Conservation (phyloP, 2,329 filamentous ascomycete species). For the Phoma sp. region DNA sequence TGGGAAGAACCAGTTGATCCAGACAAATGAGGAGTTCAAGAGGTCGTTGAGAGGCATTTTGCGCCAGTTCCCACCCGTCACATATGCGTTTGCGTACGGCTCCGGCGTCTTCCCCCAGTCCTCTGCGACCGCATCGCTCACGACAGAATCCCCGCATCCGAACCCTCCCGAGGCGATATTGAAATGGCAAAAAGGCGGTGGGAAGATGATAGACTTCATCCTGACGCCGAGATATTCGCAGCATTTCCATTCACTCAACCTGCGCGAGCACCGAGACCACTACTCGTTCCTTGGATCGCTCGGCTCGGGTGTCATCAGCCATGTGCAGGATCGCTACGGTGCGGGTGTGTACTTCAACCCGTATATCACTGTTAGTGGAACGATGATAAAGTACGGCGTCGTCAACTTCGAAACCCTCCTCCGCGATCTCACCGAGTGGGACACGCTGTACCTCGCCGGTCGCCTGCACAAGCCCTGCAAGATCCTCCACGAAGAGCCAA, state of each 20-base stretch:
- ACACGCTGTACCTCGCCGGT: slow-evolving; percentile 94
- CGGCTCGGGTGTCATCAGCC: slow-evolving; percentile 83
- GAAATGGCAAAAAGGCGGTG: slow-evolving; percentile 83
- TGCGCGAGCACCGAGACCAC: slow-evolving; percentile 86
- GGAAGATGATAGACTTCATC: slow-evolving; percentile 99
- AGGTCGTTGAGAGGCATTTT: slow-evolving; percentile 85
- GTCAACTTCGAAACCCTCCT: slow-evolving; percentile 92
- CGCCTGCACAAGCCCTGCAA: slow-evolving; percentile 97
- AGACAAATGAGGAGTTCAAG: slow-evolving; percentile 93
- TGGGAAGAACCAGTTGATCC: slow-evolving; percentile 93
- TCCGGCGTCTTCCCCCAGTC: slow-evolving; percentile 93
- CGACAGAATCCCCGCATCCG: slow-evolving; percentile 75
- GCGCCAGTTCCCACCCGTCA: slow-evolving; percentile 93
- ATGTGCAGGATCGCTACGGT: slow-evolving; percentile 85
- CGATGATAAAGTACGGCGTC: slow-evolving; percentile 96
- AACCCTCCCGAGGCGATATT: slow-evolving; percentile 81
- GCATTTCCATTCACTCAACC: slow-evolving; percentile 95
- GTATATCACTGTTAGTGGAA: slow-evolving; percentile 92
- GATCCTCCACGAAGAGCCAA: slow-evolving; percentile 91
- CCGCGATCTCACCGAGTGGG: slow-evolving; percentile 86
- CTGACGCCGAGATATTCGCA: slow-evolving; percentile 94
- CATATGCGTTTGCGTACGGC: slow-evolving; percentile 96
- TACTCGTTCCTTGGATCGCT: slow-evolving; percentile 86
- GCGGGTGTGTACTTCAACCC: slow-evolving; percentile 98
- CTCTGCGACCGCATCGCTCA: slow-evolving; percentile 56